A percentile compares a stretch with the other conserved stretches of the same genome.
Conservation (phyloP, 441 rosid species). For the Euphorbia schlechtendalii region DNA sequence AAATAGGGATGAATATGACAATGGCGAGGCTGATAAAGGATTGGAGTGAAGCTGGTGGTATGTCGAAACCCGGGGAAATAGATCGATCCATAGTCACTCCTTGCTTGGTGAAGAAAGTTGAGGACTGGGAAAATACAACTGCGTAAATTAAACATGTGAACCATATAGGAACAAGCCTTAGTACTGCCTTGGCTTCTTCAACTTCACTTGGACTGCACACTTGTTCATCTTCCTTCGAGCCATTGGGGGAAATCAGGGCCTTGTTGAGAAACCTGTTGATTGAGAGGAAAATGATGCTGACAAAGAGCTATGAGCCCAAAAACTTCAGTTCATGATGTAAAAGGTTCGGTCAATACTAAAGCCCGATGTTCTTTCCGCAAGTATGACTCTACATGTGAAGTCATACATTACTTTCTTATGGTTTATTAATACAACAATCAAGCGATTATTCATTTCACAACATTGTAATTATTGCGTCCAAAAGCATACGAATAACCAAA, state of each 20-base stretch:
- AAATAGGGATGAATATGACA: slow-evolving; percentile 45
- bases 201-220: slow-evolving; percentile 41
- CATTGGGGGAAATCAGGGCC: slow-evolving; percentile 49
- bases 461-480: neutral
- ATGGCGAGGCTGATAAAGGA: slow-evolving; percentile 37
- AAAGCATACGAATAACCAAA: too few relatives aligned
- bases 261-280: slow-evolving; percentile 45
- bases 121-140: slow-evolving; percentile 42
- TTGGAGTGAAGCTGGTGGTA: slow-evolving; percentile 67
- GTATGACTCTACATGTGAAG: neutral
- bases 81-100: slow-evolving; percentile 66
- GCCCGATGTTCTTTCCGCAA: neutral
- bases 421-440: neutral
- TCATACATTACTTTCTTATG: neutral
- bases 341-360: neutral
- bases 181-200: slow-evolving; percentile 53
- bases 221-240: slow-evolving; percentile 25
- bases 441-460: neutral
- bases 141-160: slow-evolving; percentile 45
- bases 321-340: neutral
- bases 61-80: slow-evolving; percentile 26
- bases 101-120: slow-evolving; percentile 71
- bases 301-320: neutral
- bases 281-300: neutral
- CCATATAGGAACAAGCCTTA: slow-evolving; percentile 63